Base-by-base conservation (phyloP, 345 rosid species). In the Adansonia digitata region DNA sequence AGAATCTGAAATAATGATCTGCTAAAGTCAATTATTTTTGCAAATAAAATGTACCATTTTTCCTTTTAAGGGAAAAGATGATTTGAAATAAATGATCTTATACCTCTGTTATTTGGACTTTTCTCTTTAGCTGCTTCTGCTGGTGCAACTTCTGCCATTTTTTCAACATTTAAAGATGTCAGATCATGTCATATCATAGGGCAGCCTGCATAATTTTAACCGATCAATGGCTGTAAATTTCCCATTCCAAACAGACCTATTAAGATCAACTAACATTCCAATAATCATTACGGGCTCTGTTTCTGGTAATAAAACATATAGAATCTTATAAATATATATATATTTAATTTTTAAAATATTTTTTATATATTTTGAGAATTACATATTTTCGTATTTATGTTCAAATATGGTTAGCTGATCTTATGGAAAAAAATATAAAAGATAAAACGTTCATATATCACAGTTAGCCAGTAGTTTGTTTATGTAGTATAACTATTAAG, bases 1-100 rank as follows among this genome's bases (percentile, higher is more conserved):
- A 29, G 72, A 42, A 60, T 83, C 94, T 90, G 82, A 72, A 74
- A 63, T 17, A 37, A 57, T 22, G 53, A 59, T 31, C 17, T 34
- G 52, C 46, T 37, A 5, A 7, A 48, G 55, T 72, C 43, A 4
- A 43, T 74, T 65, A 11, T 60, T 48, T 40, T 14, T 17, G 40
- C 53, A 63, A 27, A 34, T 45, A 13, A 14, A 46, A 62, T 10
- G 26, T 62, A 69, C 64, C 2, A 52, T 45, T 45, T 60, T n/a
- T n/a, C 39, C n/a, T n/a, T n/a, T n/a, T n/a, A n/a, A 14, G 13
- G 31, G 20, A 9, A 62, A 51, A 73, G 13, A 43, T 40, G 55
- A 45, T 77, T 64, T 22, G 46, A 48, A 69, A 18, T 64, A 10
- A 59, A 69, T 39, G 27, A 65, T 43, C 31, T 51, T 61, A 13